Evolutionary conservation across 371 early-diverging fungal species (phyloP).

Genomic region (Capniomyces stellatus): DNA sequence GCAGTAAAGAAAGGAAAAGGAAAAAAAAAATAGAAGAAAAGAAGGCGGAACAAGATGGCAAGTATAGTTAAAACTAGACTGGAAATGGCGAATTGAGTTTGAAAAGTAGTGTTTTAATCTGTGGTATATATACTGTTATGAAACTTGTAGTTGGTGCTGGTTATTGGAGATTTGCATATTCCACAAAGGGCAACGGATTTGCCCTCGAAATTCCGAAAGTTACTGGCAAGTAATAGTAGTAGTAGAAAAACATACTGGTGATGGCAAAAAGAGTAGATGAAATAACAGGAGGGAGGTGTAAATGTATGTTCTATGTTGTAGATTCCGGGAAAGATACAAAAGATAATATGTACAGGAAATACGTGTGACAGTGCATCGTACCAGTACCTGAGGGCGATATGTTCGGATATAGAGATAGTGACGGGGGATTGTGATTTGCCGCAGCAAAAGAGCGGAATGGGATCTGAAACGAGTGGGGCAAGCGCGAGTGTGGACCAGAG

Average conservation of each 20-base stretch:
- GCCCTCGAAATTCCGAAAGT: conserved; percentile 75
- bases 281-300: not conserved
- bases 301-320: conserved; percentile 17
- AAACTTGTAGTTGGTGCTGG: conserved; percentile 50
- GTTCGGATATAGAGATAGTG: conserved; percentile 56
- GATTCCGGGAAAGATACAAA: conserved; percentile 88
- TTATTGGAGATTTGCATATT: conserved; percentile 86
- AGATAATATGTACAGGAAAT: conserved; percentile 86
- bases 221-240: conserved; percentile 33
- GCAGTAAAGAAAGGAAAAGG: too few relatives aligned
- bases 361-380: conserved; percentile 57
- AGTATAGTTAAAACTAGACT: too few relatives aligned
- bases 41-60: too few relatives aligned
- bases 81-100: too few relatives aligned
- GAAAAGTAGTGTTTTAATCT: too few relatives aligned
- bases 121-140: too few relatives aligned
- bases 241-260: not conserved
- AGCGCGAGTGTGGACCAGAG: too few relatives aligned
- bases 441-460: not conserved
- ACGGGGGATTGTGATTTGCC: conserved; percentile 66
- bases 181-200: conserved; percentile 76
- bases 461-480: not conserved
- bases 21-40: too few relatives aligned
- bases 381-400: conserved; percentile 70
- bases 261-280: not conserved